These are phyloP conservation scores for Cercophora scortea DNA, from an alignment of 495 filamentous ascomycete species.

Conservation along the genomic window DNA sequence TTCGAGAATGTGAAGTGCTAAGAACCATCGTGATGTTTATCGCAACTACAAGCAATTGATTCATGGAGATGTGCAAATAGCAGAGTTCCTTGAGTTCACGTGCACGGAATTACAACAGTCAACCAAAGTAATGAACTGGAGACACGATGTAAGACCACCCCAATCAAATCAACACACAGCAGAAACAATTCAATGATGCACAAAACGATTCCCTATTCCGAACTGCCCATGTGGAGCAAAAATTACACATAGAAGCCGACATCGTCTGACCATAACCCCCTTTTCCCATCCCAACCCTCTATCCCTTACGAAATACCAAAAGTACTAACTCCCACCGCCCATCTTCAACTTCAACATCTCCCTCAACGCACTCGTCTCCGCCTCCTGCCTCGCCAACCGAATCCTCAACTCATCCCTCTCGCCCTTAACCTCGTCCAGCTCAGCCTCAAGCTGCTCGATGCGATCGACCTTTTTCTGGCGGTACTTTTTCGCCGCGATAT, in stretches of 20 bases:
- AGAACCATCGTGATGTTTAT: too few species aligned
- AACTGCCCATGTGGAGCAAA: neutral
- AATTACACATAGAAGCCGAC: conserved; percentile 29
- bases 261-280: conserved; percentile 32
- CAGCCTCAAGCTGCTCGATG: conserved; percentile 54
- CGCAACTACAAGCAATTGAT: too few species aligned
- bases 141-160: too few species aligned
- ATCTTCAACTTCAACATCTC: conserved; percentile 33
- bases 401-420: conserved; percentile 62
- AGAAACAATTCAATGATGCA: neutral
- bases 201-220: neutral
- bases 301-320: neutral
- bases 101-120: too few species aligned
- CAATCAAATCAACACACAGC: too few species aligned
- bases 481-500: conserved; percentile 62
- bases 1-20: too few species aligned
- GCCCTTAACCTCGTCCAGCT: conserved; percentile 48
- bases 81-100: too few species aligned
- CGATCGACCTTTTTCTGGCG: conserved; percentile 62
- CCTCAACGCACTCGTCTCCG: conserved; percentile 42
- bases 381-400: conserved; percentile 54
- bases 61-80: too few species aligned
- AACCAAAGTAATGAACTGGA: too few species aligned
- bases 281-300: conserved; percentile 7
- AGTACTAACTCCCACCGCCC: conserved; percentile 1